Evolutionary conservation across 1,284 basidiomycete genomes (phyloP).

Genomic region (Thelephora terrestris): DNA sequence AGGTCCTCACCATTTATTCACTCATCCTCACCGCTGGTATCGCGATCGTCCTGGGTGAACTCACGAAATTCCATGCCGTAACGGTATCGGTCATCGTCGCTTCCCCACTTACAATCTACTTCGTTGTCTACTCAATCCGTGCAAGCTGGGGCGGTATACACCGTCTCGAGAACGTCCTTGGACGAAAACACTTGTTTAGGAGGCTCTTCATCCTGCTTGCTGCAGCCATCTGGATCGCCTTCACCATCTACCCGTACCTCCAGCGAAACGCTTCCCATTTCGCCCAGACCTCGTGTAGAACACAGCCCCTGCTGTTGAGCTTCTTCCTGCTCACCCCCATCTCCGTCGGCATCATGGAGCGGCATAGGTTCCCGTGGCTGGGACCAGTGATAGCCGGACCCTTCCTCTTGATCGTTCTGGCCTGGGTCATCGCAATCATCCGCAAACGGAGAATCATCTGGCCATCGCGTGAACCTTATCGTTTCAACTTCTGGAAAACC

Average conservation of each 20-base stretch:
- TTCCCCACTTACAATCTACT: slow-evolving; percentile 6
- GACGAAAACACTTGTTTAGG: neutral
- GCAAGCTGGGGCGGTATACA: slow-evolving; percentile 2
- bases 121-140: slow-evolving; percentile 1
- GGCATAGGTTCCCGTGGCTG: neutral
- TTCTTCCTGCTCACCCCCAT: neutral
- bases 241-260: neutral
- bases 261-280: neutral
- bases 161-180: slow-evolving; percentile 3
- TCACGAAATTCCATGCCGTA: slow-evolving; percentile 9
- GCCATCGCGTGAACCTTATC: neutral
- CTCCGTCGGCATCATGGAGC: neutral
- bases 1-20: slow-evolving; percentile 5
- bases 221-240: neutral
- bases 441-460: slow-evolving; percentile 5
- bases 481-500: neutral
- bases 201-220: slow-evolving; percentile 1
- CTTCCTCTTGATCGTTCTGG: neutral
- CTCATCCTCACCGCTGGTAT: slow-evolving; percentile 4
- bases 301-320: neutral
- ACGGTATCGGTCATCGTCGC: slow-evolving; percentile 1
- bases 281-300: neutral
- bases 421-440: neutral
- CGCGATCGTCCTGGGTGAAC: slow-evolving; percentile 3
- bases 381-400: neutral